Conservation (phyloP, 73 alveolate genomes). For the Durusdinium trenchii region DNA sequence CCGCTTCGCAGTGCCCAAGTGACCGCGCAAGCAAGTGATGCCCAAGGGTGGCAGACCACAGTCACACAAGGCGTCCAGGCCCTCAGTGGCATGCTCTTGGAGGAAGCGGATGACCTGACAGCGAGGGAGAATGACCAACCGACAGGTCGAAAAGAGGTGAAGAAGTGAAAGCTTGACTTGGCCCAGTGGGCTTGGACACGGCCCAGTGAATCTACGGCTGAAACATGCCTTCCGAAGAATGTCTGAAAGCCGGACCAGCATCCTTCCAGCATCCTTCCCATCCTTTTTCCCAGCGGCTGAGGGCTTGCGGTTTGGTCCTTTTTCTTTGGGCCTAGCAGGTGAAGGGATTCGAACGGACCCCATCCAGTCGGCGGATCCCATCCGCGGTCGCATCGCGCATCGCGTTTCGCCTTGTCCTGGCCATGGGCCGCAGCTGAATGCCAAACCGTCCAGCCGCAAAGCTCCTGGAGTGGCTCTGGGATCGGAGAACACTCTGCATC, state of each 20-base stretch:
- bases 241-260: background rate
- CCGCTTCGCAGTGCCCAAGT: constrained; percentile 26
- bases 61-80: constrained; percentile 50
- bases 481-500: too few relatives aligned
- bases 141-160: too few relatives aligned
- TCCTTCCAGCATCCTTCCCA: background rate
- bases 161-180: too few relatives aligned
- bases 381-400: background rate
- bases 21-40: constrained; percentile 66
- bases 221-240: too few relatives aligned
- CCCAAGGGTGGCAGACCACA: constrained; percentile 83
- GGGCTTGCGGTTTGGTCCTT: background rate
- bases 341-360: too few relatives aligned
- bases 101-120: constrained; percentile 27
- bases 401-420: constrained; percentile 25
- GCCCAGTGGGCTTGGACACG: too few relatives aligned
- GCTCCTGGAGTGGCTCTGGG: background rate
- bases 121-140: too few relatives aligned
- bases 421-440: constrained; percentile 87
- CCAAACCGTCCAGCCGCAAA: constrained; percentile 88
- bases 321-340: background rate
- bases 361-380: too few relatives aligned
- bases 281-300: background rate
- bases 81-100: background rate
- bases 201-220: too few relatives aligned